Evolutionary conservation across 2,329 filamentous ascomycete genomes (phyloP).

Genomic region (Harringtonia aguacate): DNA sequence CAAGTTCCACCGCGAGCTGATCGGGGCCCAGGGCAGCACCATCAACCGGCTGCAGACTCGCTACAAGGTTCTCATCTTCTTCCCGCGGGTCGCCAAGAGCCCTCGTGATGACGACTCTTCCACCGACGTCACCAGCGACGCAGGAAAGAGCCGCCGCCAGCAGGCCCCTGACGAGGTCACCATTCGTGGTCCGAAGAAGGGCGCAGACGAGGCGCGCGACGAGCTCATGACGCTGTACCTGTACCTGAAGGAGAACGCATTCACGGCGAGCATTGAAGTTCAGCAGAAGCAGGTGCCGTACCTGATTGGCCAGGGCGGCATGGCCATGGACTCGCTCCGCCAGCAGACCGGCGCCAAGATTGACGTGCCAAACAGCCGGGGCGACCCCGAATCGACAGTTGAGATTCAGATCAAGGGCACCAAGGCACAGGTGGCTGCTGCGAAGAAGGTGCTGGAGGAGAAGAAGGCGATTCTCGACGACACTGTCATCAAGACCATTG

Average conservation of each 20-base stretch:
- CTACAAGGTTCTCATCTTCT: constrained; percentile 92
- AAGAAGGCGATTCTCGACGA: constrained; percentile 82
- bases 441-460: constrained; percentile 82
- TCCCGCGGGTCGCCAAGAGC: constrained; percentile 60
- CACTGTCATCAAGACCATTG: constrained; percentile 72
- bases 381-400: constrained; percentile 59
- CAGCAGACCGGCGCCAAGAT: constrained; percentile 79
- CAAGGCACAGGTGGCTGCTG: constrained; percentile 79
- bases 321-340: constrained; percentile 83
- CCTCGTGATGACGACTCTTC: constrained; percentile 59
- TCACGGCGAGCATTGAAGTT: constrained; percentile 69
- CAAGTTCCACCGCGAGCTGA: constrained; percentile 88
- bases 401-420: constrained; percentile 90
- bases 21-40: constrained; percentile 76
- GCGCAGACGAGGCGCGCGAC: constrained; percentile 82
- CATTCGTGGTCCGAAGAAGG: constrained; percentile 83
- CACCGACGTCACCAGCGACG: constrained; percentile 59
- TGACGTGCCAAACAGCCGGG: constrained; percentile 75
- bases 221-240: constrained; percentile 84
- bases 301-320: constrained; percentile 81
- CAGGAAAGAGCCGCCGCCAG: constrained; percentile 52
- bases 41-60: constrained; percentile 88
- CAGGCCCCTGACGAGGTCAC: constrained; percentile 83
- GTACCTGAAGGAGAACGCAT: constrained; percentile 81
- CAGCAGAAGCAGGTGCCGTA: constrained; percentile 90